Evolutionary conservation across 1,284 basidiomycete species (phyloP), one percentile per base, ranked within the genome.

Genomic region (Ceratobasidium sp.): DNA sequence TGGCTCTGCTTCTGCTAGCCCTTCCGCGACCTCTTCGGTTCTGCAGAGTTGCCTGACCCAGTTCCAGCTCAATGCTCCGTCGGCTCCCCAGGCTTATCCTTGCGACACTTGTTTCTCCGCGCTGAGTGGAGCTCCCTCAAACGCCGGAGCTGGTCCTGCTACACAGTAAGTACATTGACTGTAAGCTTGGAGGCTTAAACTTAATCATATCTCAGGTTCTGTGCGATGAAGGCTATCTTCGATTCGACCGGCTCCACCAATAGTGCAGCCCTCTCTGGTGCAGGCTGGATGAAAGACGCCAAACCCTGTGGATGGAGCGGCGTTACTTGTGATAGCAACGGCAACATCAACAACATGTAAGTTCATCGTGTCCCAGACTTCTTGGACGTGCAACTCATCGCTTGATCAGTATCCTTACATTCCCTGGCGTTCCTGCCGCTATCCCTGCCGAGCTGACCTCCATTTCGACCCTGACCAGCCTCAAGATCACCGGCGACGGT

Each of bases 261-360:
- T 53, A 83, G 79, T 1, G 80, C 80, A 73, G 76, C 74, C 0
- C 75, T 84, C 13, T 76, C 78, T 41, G 79, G 78, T n/a, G 79
- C 78, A 2, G 80, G 80, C 1, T 84, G 83, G 83, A 77, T 79
- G 52, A 78, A 80, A 71, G 80, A 84, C 62, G 74, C 79, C 27
- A 76, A 78, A 39, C 82, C 82, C 69, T 84, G 83, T 71, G 75
- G 79, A 0, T 84, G 83, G 83, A 76, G 73, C 14, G 83, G 84
- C 1, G 80, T 84, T 1, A 74, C 70, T 25, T 84, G 83, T 70
- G 78, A 81, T 72, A 74, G 76, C 1, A 75, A 77, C 19, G 82
- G 82, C 1, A 73, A 74, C 25, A 79, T 84, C 2, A 75, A 77
- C n/a, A 78, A 78, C 27, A 72, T 84, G 83, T 84, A 69, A 72